Percentiles rank a stretch among this genome's conserved stretches.
These are phyloP conservation scores for Lotmaria passim DNA, from an alignment of 208 protist genomes.

Conservation along the genomic window DNA sequence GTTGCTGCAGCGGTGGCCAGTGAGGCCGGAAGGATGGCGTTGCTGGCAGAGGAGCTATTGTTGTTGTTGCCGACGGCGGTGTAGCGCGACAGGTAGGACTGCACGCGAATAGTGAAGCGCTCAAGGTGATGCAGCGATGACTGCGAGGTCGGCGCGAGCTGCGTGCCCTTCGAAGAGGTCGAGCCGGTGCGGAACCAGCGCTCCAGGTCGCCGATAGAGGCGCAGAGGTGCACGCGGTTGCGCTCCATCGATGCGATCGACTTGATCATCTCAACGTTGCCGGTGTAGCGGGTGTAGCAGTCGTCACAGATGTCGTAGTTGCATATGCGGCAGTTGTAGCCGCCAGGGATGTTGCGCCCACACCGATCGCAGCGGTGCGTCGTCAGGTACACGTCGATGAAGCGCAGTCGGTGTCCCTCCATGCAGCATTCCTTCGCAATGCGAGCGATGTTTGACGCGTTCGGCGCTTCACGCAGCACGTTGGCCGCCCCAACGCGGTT, in stretches of 20 bases:
- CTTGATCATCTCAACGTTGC: slow-evolving; percentile 37
- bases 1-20: not conserved
- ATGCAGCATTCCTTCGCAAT: slow-evolving; percentile 60
- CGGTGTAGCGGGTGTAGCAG: slow-evolving; percentile 54
- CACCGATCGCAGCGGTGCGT: slow-evolving; percentile 49
- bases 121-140: slow-evolving; percentile 62
- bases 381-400: slow-evolving; percentile 21
- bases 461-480: slow-evolving; percentile 16
- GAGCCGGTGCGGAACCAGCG: slow-evolving; percentile 83
- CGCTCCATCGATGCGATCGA: slow-evolving; percentile 24
- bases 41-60: not conserved
- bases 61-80: not conserved
- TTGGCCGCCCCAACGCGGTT: slow-evolving; percentile 14
- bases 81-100: slow-evolving; percentile 52
- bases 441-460: slow-evolving; percentile 2
- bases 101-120: slow-evolving; percentile 53
- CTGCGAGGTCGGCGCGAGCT: slow-evolving; percentile 64
- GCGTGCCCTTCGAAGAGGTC: slow-evolving; percentile 71
- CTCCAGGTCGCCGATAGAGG: slow-evolving; percentile 81
- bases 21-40: not conserved
- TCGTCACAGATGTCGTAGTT: slow-evolving; percentile 61
- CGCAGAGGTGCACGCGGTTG: slow-evolving; percentile 72
- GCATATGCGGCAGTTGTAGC: slow-evolving; percentile 60
- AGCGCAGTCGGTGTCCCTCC: slow-evolving; percentile 51
- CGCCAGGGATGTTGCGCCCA: slow-evolving; percentile 25